Base-by-base conservation (phyloP, 1,139 yeast genomes). In the Scheffersomyces parashehatae region DNA sequence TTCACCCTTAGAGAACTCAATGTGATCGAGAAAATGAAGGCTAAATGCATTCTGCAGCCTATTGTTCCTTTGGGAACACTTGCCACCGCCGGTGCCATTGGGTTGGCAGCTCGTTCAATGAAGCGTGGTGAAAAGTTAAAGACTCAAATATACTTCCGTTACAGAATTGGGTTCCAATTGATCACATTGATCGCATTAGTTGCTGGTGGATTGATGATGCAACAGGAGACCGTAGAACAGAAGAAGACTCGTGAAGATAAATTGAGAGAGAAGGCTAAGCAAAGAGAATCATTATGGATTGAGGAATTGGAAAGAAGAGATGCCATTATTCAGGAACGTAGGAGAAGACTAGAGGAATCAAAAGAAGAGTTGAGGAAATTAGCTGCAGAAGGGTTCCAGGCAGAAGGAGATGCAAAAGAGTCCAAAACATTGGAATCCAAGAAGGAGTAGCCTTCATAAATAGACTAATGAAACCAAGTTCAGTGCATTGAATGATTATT, bases 251-350 rank as follows among this genome's bases (percentile, higher is more conserved):
- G 79, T 44, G 89, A 83, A 55, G 89, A 83, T 35, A 64, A 72
- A 50, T 72, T 82, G 59, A 73, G 82, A 50, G 88, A 77, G 63
- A 87, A 79, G 81, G 96, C 98, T 35, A 86, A 85, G 62, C 69
- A 81, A 58, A 82, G 98, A 70, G 97, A 90, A 60, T 75, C 73
- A 56, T 63, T 90, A 56, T 90, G 98, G 98, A 85, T 90, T 52
- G 90, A 88, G 60, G 98, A 90, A 62, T 75, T 90, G 61, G 79
- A 90, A 60, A 79, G 96, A 68, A 79, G 95, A 61, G 97, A 90
- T 61, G 77, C 68, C 7, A 84, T 81, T 46, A 81, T 85, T 45
- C 84, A 86, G 62, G 82, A 77, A 49, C 75, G 91, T 58, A 83
- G 78, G 66, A 67, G 71, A 48, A 58, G 78, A 45, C 56, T 67